phyloP scores from a whole-genome alignment of 2,329 filamentous ascomycete species.

The Colletotrichum sp. region DNA sequence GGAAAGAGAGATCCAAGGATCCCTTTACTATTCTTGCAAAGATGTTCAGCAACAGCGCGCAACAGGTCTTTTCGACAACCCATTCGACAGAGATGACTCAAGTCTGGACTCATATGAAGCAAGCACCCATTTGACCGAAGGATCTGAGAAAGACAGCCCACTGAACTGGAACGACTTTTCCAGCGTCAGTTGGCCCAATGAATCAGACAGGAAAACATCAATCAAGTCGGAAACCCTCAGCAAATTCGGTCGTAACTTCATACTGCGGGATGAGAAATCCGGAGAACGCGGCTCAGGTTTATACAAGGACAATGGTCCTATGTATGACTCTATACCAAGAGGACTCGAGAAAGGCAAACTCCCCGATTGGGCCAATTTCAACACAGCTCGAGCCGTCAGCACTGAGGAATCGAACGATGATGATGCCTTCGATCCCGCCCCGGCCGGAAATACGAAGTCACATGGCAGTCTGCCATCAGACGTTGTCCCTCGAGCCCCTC shows the following conservation, averaged over 20 bases:
- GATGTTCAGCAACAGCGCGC: neutral
- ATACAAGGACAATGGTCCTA: neutral
- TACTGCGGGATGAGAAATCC: neutral
- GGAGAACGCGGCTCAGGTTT: neutral
- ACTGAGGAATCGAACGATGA: rapidly evolving
- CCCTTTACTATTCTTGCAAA: neutral
- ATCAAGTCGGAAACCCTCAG: neutral
- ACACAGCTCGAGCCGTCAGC: neutral
- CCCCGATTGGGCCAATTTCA: rapidly evolving
- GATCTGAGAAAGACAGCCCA: too few species aligned
- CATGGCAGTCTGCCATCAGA: neutral
- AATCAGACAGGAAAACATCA: rapidly evolving
- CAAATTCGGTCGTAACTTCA: neutral
- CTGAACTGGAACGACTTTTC: neutral
- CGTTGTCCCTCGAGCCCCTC: neutral
- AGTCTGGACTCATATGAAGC: neutral
- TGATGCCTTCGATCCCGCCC: rapidly evolving
- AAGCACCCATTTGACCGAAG: neutral
- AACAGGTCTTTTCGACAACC: neutral
- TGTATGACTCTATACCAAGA: rapidly evolving
- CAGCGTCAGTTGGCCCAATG: neutral
- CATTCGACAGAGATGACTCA: neutral
- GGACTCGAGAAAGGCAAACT: neutral
- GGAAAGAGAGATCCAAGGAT: rapidly evolving
- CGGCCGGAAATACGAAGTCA: rapidly evolving